Conservation (phyloP, 163 green algal genomes). For the Smithsoniella earleae region DNA sequence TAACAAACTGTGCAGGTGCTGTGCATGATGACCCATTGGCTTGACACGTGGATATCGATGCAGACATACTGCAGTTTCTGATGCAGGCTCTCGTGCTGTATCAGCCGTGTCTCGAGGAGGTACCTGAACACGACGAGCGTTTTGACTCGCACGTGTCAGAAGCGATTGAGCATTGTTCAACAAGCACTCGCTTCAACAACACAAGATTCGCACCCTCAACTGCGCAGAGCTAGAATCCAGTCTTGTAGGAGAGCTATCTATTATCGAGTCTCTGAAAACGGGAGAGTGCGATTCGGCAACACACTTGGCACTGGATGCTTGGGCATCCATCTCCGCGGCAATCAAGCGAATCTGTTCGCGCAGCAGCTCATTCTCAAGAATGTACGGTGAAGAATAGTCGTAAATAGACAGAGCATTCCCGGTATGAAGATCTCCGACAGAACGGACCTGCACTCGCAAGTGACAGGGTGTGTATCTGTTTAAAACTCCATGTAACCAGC, state of each 20-base stretch:
- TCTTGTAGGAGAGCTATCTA: background rate
- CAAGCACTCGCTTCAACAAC: too few relatives aligned
- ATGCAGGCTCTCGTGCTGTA: too few relatives aligned
- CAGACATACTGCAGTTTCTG: too few relatives aligned
- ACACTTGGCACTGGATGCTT: background rate
- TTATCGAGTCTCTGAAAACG: background rate
- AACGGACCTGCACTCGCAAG: slow-evolving; percentile 5
- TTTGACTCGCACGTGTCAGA: too few relatives aligned
- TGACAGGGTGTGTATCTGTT: too few relatives aligned
- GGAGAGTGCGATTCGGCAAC: background rate
- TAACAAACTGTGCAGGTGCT: background rate
- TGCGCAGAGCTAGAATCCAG: too few relatives aligned
- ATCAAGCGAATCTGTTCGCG: slow-evolving; percentile 27
- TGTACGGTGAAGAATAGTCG: slow-evolving; percentile 23
- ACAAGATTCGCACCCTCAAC: too few relatives aligned
- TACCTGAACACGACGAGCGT: too few relatives aligned
- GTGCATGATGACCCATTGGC: background rate
- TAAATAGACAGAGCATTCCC: slow-evolving; percentile 3
- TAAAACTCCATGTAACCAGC: too few relatives aligned
- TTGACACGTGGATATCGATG: too few relatives aligned
- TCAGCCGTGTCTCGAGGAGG: too few relatives aligned
- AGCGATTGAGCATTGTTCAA: too few relatives aligned
- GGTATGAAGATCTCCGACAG: slow-evolving; percentile 4
- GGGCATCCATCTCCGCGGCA: slow-evolving; percentile 28
- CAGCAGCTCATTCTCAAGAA: slow-evolving; percentile 29